Conservation (phyloP, 305 asterid genomes). For the Vinca major region DNA sequence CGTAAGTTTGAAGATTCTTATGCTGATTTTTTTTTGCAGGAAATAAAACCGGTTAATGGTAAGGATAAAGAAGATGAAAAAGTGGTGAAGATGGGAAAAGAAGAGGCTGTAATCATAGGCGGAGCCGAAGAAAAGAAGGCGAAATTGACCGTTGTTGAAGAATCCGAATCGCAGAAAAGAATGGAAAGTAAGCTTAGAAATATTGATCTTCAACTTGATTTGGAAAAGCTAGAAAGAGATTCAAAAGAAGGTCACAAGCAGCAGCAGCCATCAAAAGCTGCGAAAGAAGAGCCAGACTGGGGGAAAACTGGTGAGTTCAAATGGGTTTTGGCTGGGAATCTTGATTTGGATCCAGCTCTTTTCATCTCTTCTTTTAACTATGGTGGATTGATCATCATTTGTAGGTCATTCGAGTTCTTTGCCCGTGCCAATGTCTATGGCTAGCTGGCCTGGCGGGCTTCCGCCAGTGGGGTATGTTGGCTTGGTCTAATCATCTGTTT, state of each 20-base stretch:
- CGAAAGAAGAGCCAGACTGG: slow-evolving; percentile 28
- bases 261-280: slow-evolving; percentile 22
- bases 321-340: neutral
- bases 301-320: slow-evolving; percentile 29
- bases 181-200: slow-evolving; percentile 33
- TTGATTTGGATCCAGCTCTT: neutral
- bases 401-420: slow-evolving; percentile 52
- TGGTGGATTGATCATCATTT: neutral
- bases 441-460: slow-evolving; percentile 91
- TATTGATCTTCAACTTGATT: slow-evolving; percentile 55
- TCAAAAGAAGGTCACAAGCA: slow-evolving; percentile 28
- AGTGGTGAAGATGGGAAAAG: slow-evolving; percentile 25
- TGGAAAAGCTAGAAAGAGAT: slow-evolving; percentile 58
- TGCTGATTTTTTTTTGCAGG: slow-evolving; percentile 26
- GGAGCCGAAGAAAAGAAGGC: slow-evolving; percentile 36
- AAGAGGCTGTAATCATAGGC: slow-evolving; percentile 18
- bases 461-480: slow-evolving; percentile 81
- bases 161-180: slow-evolving; percentile 25
- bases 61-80: slow-evolving; percentile 35
- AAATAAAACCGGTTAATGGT: slow-evolving; percentile 20
- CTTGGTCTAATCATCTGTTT: slow-evolving; percentile 12
- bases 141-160: slow-evolving; percentile 26
- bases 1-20: slow-evolving; percentile 3
- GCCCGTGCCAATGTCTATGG: slow-evolving; percentile 65
- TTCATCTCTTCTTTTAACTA: neutral